Base-by-base conservation (phyloP, 352 stramenopile species). In the Globisporangium ultimum region DNA sequence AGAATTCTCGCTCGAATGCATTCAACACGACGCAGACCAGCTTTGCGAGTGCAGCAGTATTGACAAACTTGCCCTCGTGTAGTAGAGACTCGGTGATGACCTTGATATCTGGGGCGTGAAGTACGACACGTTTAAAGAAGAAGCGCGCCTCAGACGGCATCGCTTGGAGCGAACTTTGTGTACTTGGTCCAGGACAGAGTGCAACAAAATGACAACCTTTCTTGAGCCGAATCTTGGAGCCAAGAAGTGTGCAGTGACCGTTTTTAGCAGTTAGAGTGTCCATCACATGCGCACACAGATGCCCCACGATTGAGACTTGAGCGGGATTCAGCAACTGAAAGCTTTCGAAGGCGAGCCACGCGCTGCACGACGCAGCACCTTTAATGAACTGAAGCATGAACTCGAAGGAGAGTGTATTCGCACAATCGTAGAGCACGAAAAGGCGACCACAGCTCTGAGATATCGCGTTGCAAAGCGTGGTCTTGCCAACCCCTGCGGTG, bases 321-420 rank as follows among this genome's bases (percentile, higher is more conserved):
- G 24, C 48, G 2, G 24, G 10, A 2, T 67, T 45, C 9, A 88
- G 41, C 0, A 72, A 52, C 0, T 81, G 65, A 0, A 84, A 60
- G 12, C 75, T 72, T 21, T 70, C 57, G 3, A 84, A 63, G 28
- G 68, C 73, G 14, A 93, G 55, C 80, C 80, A 90, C 15, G 80
- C 78, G 4, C 76, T 80, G n/a, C 63, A 77, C 0, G 72, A 64
- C 13, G 78, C 70, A 3, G 74, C 67, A 0, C 76, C 84, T 58
- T 81, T 88, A 17, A 88, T 40, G 24, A 84, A 85, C 50, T 71
- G 66, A 0, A 60, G 52, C 12, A 89, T 28, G 1, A 58, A 47
- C 3, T 80, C 58, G 22, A 87, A 66, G 7, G 63, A 63, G 7
- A 59, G 55, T 1, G 55, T 20, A 18, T 74, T 76, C 7, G 52